These are phyloP conservation scores for Ambrosia hybrid DNA, from an alignment of 140 eudicot species.

Conservation along the genomic window DNA sequence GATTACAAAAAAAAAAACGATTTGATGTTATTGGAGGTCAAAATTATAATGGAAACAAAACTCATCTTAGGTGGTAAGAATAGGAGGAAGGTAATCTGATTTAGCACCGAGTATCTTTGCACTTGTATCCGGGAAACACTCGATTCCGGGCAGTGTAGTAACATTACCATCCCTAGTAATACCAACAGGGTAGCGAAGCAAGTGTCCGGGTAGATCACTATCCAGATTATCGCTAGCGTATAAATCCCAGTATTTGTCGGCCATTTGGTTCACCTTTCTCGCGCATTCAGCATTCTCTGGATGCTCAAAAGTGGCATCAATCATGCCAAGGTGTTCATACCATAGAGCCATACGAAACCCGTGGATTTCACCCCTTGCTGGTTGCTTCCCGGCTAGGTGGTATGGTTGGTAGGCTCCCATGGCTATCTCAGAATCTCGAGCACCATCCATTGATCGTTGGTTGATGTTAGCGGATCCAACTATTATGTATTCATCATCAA, in stretches of 20 bases:
- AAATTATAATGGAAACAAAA: neutral
- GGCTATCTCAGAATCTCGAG: slow-evolving; percentile 82
- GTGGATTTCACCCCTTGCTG: slow-evolving; percentile 76
- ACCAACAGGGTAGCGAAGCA: slow-evolving; percentile 70
- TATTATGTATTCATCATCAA: slow-evolving; percentile 85
- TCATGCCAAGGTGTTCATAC: slow-evolving; percentile 97
- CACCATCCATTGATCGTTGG: slow-evolving; percentile 92
- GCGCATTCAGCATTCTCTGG: slow-evolving; percentile 69
- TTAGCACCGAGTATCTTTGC: slow-evolving; percentile 67
- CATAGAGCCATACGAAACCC: slow-evolving; percentile 87
- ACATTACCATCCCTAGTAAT: slow-evolving; percentile 56
- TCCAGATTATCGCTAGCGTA: slow-evolving; percentile 62
- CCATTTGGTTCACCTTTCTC: slow-evolving; percentile 58
- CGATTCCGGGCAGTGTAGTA: slow-evolving; percentile 58
- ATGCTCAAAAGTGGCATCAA: slow-evolving; percentile 50
- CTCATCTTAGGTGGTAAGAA: slow-evolving; percentile 56
- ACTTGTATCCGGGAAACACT: slow-evolving; percentile 70
- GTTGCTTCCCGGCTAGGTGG: slow-evolving; percentile 51
- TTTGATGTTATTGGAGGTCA: slow-evolving; percentile 9
- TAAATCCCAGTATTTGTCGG: slow-evolving; percentile 82
- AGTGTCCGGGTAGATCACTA: slow-evolving; percentile 78
- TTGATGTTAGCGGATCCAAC: slow-evolving; percentile 88
- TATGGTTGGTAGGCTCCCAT: slow-evolving; percentile 92
- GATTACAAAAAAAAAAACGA: neutral
- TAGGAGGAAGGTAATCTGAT: slow-evolving; percentile 70